Percentiles rank a stretch among this genome's conserved stretches.
Conservation (phyloP, 805 yeast species). For the Schwanniomyces vanrijiae region DNA sequence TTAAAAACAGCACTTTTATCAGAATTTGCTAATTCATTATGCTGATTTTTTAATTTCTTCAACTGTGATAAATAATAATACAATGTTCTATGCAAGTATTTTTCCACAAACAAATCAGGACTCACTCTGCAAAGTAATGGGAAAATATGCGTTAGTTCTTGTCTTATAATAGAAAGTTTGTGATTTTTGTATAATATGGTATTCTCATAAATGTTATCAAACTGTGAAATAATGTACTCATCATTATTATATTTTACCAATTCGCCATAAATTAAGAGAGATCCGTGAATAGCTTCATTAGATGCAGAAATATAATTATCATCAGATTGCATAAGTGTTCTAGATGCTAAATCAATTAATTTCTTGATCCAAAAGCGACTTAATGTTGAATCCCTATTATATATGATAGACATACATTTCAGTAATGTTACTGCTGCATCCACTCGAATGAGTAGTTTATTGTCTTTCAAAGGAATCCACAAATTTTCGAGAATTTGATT, state of each 20-base stretch:
- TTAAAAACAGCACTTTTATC: slow-evolving; percentile 76
- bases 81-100: slow-evolving; percentile 77
- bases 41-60: slow-evolving; percentile 57
- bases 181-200: slow-evolving; percentile 75
- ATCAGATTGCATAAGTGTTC: slow-evolving; percentile 13
- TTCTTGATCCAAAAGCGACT: slow-evolving; percentile 75
- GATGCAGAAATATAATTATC: slow-evolving; percentile 22
- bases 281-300: slow-evolving; percentile 81
- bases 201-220: slow-evolving; percentile 75
- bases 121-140: slow-evolving; percentile 83
- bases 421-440: slow-evolving; percentile 85
- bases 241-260: slow-evolving; percentile 68
- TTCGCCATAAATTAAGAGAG: slow-evolving; percentile 79
- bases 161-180: slow-evolving; percentile 70
- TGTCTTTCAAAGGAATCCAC: slow-evolving; percentile 86
- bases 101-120: slow-evolving; percentile 70
- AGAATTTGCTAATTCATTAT: slow-evolving; percentile 35
- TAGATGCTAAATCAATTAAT: slow-evolving; percentile 66
- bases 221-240: slow-evolving; percentile 65
- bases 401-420: slow-evolving; percentile 74
- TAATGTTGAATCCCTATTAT: slow-evolving; percentile 70
- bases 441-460: slow-evolving; percentile 67
- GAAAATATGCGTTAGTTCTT: slow-evolving; percentile 79
- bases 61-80: slow-evolving; percentile 75
- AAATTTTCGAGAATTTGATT: slow-evolving; percentile 76